Evolutionary conservation across 805 yeast genomes (phyloP).

Genomic region (Soucietia sequanensis): DNA sequence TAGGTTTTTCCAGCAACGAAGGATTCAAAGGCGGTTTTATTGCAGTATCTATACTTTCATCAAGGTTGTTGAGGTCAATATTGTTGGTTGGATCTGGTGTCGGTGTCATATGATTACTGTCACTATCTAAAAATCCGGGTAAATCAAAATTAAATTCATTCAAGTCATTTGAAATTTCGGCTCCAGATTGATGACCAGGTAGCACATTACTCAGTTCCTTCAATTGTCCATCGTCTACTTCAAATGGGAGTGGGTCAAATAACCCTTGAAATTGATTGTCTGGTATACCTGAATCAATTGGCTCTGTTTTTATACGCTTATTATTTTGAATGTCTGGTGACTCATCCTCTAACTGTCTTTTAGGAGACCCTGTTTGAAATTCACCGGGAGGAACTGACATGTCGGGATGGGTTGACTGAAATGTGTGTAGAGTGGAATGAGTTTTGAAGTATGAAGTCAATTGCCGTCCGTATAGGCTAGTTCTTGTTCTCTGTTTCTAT

Average conservation of each 20-base stretch:
- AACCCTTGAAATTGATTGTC: background rate
- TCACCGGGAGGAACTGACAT: no score
- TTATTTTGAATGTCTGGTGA: background rate
- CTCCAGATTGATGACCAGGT: background rate
- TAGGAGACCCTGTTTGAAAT: slow-evolving; percentile 1
- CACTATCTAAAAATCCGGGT: slow-evolving; percentile 1
- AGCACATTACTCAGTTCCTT: no score
- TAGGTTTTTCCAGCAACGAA: no score
- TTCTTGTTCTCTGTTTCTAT: no score
- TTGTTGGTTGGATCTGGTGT: background rate
- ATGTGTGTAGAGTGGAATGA: no score
- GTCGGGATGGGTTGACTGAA: no score
- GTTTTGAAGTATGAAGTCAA: no score
- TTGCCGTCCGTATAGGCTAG: no score
- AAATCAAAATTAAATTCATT: slow-evolving; percentile 1
- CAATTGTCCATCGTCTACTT: background rate
- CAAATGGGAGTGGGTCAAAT: slow-evolving; percentile 2
- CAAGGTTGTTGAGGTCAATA: slow-evolving; percentile 5
- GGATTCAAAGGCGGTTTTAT: no score
- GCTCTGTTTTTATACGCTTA: slow-evolving; percentile 7
- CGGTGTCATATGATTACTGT: background rate
- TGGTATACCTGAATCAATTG: slow-evolving; percentile 1
- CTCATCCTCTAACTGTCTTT: slow-evolving; percentile 5
- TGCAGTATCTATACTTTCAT: no score
- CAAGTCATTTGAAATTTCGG: background rate